Base-by-base conservation (phyloP, 1,284 basidiomycete species). In the Cerioporus squamosus region DNA sequence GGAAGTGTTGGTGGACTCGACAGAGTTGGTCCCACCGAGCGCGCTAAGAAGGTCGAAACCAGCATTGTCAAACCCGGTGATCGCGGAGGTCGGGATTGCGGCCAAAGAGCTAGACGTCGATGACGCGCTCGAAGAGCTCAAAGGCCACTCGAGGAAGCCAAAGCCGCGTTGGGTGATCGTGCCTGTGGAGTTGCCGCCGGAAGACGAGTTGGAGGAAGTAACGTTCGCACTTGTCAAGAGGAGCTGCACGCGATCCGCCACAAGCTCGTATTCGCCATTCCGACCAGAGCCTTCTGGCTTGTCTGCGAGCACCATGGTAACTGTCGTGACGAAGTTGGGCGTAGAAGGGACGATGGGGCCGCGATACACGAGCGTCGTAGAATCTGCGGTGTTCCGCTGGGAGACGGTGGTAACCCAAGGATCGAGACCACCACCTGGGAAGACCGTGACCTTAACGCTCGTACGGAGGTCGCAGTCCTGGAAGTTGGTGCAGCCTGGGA, bases 401-500 rank as follows among this genome's bases (percentile, higher is more conserved):
- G 88, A 86, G 44, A 99, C 75, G 1, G 81, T 87, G 18, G 81
- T 83, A 18, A 90, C 85, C 64, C 77, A 85, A 0, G 93, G 89
- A 23, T 83, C 67, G 18, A 87, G 79, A 18, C 83, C 86, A 24
- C 79, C 79, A 0, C 88, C 87, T 9, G 94, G 92, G 73, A 93
- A 94, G 18, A 97, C 87, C 5, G 88, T 89, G 55, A 97, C 84
- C 64, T 90, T 81, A 50, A 98, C 94, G 1, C 85, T 85, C 0
- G 95, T 97, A 15, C 97, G 87, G 23, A 81, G 74, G 20, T 74
- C 77, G 70, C 97, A 99, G 69, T 97, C 91, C 60, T 90, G 86
- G 66, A 94, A 84, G 56, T 87, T 76, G 2, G 78, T 76, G 75
- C 97, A 99, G 12, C 96, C 96, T 0, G 97, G 97, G 23, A 97